Conservation (phyloP, 768 basidiomycete genomes). For the Amanita inopinata region DNA sequence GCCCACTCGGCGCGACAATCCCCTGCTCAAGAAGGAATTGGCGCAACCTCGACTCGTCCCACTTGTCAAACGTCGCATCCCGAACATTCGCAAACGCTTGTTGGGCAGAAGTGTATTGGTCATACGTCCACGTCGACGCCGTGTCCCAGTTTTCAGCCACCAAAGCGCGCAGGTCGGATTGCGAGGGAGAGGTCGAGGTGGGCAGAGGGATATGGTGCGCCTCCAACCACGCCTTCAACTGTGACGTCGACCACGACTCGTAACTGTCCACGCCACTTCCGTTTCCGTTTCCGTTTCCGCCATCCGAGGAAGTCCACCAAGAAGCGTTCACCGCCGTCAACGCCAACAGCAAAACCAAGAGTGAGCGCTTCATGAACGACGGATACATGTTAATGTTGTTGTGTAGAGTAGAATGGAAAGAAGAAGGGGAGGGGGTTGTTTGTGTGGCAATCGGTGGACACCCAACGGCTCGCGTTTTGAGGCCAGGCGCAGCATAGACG, state of each 20-base stretch:
- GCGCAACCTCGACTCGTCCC: slow-evolving; percentile 79
- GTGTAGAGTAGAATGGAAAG: no score
- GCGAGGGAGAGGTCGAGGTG: slow-evolving; percentile 25
- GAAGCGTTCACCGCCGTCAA: slow-evolving; percentile 33
- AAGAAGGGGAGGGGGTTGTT: background rate
- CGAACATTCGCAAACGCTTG: slow-evolving; percentile 48
- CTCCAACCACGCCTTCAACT: slow-evolving; percentile 63
- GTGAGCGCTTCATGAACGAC: no score
- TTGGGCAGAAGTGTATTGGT: slow-evolving; percentile 57
- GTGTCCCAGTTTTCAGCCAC: slow-evolving; percentile 58
- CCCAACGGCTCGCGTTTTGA: no score
- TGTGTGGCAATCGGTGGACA: no score
- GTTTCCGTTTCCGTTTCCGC: slow-evolving; percentile 23
- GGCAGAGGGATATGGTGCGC: slow-evolving; percentile 53
- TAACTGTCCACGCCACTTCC: slow-evolving; percentile 24
- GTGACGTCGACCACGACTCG: slow-evolving; percentile 48
- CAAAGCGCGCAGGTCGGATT: slow-evolving; percentile 30
- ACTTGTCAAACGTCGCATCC: slow-evolving; percentile 60
- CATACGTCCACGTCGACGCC: slow-evolving; percentile 45
- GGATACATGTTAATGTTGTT: no score
- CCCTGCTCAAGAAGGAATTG: slow-evolving; percentile 83
- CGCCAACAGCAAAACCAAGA: background rate
- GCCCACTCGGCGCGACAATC: slow-evolving; percentile 71
- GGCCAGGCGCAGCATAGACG: slow-evolving; percentile 7
- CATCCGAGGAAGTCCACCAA: slow-evolving; percentile 30